Base-by-base conservation (phyloP, 2,329 filamentous ascomycete species). In the Colletotrichum sublineola region DNA sequence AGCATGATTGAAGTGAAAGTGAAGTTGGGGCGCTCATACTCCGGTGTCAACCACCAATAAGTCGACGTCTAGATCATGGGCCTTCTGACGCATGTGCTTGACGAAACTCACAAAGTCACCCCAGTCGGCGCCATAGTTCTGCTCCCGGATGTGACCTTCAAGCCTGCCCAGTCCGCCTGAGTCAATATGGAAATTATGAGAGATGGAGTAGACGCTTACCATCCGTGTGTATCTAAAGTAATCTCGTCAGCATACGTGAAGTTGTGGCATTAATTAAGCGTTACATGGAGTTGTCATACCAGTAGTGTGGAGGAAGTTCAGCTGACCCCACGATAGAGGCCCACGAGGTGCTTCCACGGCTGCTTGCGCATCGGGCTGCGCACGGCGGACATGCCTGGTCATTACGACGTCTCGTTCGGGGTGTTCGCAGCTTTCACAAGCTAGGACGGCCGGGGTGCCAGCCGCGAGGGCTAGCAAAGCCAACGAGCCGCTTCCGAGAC, bases 91-190 rank as follows among this genome's bases (percentile, higher is more conserved):
- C 88, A 92, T 90, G 73, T 86, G 86, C 62, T 84, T 85, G 15
- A 86, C 84, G 76, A 92, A 91, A 67, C 87, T 87, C 53, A 89
- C 88, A 78, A 88, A 91, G 78, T 92, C 90, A 33, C 90, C 90
- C 88, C 89, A 92, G 77, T 92, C 90, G 2, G 89, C 90, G 52
- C 89, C 89, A 73, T 91, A 91, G 76, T 90, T 91, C 75, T 85
- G 82, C 79, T 91, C 88, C 75, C 90, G 90, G 74, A 91, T 78
- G 76, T 90, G 87, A 4, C 88, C 87, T 75, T 88, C 86, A 24
- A 91, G 82, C 89, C 89, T 70, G n/a, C 3, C 29, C 50, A 53
- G 24, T 29, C 58, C 46, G 61, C 53, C 12, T 5, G n/a, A n/a
- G 0, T 18, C 9, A 29, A 12, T 4, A 24, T 61, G 1, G 14